Evolutionary conservation across 75 land plant genomes (phyloP).

Genomic region (Ceratopteris richardii): DNA sequence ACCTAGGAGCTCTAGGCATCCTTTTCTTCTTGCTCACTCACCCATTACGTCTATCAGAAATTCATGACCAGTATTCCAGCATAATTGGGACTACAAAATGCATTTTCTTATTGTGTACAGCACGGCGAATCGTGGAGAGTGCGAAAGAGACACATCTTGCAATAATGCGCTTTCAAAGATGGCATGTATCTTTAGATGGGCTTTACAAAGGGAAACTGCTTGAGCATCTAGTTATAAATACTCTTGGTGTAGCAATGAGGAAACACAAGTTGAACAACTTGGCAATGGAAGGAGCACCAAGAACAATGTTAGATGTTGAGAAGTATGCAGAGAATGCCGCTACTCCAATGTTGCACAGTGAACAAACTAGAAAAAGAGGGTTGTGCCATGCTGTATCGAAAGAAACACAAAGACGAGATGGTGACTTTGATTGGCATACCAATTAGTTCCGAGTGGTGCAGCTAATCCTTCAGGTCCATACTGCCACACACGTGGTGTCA

Average conservation of each 20-base stretch:
- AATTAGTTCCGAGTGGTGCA: too few relatives aligned
- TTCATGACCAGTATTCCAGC: too few relatives aligned
- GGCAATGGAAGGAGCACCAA: constrained; percentile 49
- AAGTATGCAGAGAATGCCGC: constrained; percentile 83
- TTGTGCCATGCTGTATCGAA: constrained; percentile 98
- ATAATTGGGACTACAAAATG: constrained; percentile 35
- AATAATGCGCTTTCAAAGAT: constrained; percentile 85
- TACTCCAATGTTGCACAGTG: constrained; percentile 74
- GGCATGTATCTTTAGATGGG: constrained; percentile 84
- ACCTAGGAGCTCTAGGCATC: too few relatives aligned
- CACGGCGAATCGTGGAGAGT: constrained; percentile 75
- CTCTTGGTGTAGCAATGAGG: constrained; percentile 49
- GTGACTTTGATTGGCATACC: too few relatives aligned
- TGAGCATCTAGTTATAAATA: constrained; percentile 73
- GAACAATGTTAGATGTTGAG: constrained; percentile 56
- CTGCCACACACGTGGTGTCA: too few relatives aligned
- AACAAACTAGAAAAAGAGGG: constrained; percentile 86
- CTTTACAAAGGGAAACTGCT: constrained; percentile 47
- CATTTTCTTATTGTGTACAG: constrained; percentile 83
- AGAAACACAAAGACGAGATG: too few relatives aligned
- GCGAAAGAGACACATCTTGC: constrained; percentile 71
- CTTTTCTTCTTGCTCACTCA: too few relatives aligned
- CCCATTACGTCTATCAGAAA: too few relatives aligned
- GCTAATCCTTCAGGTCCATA: too few relatives aligned
- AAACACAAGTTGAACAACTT: constrained; percentile 73